Evolutionary conservation across 257 asterid species (phyloP), one percentile per base, ranked within the genome.

Genomic region (Nicotiana otophora): DNA sequence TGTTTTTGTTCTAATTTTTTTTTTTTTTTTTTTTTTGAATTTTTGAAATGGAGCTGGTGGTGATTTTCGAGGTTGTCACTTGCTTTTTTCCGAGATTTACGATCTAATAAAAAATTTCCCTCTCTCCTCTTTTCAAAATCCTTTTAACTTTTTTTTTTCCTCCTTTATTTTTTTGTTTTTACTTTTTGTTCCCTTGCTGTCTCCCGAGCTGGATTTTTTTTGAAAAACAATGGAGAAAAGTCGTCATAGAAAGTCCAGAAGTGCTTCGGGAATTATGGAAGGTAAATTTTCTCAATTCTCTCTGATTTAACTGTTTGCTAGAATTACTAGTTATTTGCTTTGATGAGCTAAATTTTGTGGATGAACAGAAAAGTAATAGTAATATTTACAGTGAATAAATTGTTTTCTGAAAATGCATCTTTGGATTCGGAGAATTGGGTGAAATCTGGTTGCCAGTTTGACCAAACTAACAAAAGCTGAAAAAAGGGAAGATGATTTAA

Each of bases 241-340:
- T 91, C 97, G 98, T 17, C 97, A 89, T 86, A 83, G 93, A 89
- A 96, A 91, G 89, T 89, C 95, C 77, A 93, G 84, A 83, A 94
- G 98, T 75, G 91, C 94, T 82, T 82, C 97, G 33, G 90, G 89
- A 62, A 42, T 54, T 34, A 62, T 89, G 85, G 93, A 91, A 92
- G 99, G 98, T 95, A 63, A 60, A 86, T 62, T 61, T 17, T n/a
- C 58, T 28, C 39, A 5, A n/a, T 58, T 72, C 39, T 74, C 39
- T 48, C 34, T 42, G 48, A 42, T 17, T 53, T 53, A 53, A 3
- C 5, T 53, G 5, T 51, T 10, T 53, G 17, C 5, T 53, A 53
- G 57, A 12, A 42, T 42, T 8, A 42, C 48, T 42, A 42, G 48
- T 39, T 7, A 39, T 39, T 39, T 7, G 19, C 14, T 69, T 39